Evolutionary conservation across 2,329 filamentous ascomycete genomes (phyloP), one percentile per base, ranked within the genome.

Genomic region (Cadophora sp.): DNA sequence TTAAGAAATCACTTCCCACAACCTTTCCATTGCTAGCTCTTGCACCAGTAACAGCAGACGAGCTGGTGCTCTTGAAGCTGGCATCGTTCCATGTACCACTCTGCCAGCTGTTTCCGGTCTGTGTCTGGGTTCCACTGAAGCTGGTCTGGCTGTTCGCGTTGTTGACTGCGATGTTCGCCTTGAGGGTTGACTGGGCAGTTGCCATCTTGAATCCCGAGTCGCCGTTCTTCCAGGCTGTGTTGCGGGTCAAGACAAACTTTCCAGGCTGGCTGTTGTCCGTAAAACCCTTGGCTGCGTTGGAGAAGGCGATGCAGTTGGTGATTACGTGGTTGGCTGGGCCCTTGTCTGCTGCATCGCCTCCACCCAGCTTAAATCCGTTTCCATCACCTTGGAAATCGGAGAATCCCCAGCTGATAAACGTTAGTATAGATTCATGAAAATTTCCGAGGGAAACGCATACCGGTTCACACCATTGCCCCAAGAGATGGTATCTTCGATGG

Each of bases 301-400:
- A 67, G 70, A 82, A 83, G 6, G 82, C 79, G 27, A 83, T 81
- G 69, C 75, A 80, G 76, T 83, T 83, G 58, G 75, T 78, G 61
- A 83, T 71, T 47, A 81, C 75, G 66, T 83, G 82, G 73, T 81
- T 77, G 0, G 81, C 81, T 0, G 81, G 73, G 13, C 73, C 78
- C 2, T 76, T 76, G 53, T 79, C 74, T 53, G 74, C 75, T 36
- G 79, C 78, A 20, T 50, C 48, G n/a, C 66, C 68, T n/a, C 68
- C 68, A 30, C 81, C 80, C 3, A 84, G 78, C 73, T 84, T 83
- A 79, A 83, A 82, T 18, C 82, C 81, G 70, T 84, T 83, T 41
- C 82, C 82, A 58, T 83, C 81, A 20, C 81, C 81, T 24, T 79
- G 73, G 65, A 83, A 83, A 20, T 76, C 65, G 9, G 65, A 69